phyloP scores from a whole-genome alignment of 805 yeast genomes.

The Cyberlindnera meyerae region DNA sequence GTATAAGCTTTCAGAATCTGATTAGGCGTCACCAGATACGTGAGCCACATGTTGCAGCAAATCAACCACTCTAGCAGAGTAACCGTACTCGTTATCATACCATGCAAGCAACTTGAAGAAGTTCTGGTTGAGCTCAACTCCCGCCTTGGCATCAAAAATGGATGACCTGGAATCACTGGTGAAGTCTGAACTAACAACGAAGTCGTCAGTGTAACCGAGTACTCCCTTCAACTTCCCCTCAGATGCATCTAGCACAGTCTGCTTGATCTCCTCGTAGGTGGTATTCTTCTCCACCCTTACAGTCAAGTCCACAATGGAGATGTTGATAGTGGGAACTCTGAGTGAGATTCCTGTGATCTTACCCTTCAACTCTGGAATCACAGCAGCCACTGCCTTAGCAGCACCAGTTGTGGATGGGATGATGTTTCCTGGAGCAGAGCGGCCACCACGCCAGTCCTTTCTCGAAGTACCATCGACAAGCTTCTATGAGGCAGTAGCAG shows the following conservation, averaged over 20 bases:
- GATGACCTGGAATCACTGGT: slow-evolving; percentile 57
- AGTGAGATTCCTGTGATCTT: slow-evolving; percentile 70
- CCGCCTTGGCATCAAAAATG: slow-evolving; percentile 65
- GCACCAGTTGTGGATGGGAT: slow-evolving; percentile 77
- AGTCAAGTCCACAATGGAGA: slow-evolving; percentile 67
- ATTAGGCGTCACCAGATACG: slow-evolving; percentile 10
- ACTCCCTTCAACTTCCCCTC: slow-evolving; percentile 59
- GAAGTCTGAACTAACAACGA: slow-evolving; percentile 68
- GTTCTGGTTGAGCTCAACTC: slow-evolving; percentile 64
- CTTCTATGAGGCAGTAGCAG: slow-evolving; percentile 69
- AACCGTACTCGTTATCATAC: slow-evolving; percentile 76
- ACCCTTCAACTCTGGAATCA: slow-evolving; percentile 66
- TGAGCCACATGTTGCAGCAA: slow-evolving; percentile 57
- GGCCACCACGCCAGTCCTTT: slow-evolving; percentile 80
- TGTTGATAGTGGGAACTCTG: slow-evolving; percentile 73
- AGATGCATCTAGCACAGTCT: slow-evolving; percentile 53
- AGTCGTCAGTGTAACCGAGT: slow-evolving; percentile 66
- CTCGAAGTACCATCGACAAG: slow-evolving; percentile 75
- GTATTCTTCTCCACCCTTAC: slow-evolving; percentile 54
- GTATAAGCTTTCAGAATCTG: neutral
- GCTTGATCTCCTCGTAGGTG: slow-evolving; percentile 61
- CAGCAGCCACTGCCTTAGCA: slow-evolving; percentile 73
- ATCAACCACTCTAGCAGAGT: slow-evolving; percentile 73
- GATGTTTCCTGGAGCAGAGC: slow-evolving; percentile 72
- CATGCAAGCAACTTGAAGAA: slow-evolving; percentile 67